Percentiles rank a stretch among this genome's conserved stretches.
phyloP scores from a whole-genome alignment of 805 yeast genomes.

The Hanseniaspora taiwanica region DNA sequence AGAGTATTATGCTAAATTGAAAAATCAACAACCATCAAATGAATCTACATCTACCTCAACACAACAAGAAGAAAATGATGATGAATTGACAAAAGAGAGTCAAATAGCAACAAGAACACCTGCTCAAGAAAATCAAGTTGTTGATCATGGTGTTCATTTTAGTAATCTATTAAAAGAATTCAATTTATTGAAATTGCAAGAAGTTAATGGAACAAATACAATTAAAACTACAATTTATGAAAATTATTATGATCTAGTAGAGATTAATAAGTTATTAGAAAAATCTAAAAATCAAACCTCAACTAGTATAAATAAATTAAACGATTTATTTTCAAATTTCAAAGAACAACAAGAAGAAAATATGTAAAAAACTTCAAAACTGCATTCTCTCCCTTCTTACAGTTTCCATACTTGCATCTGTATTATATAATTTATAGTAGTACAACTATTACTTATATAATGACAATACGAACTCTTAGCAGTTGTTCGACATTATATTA shows the following conservation, averaged over 20 bases:
- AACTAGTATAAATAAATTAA: not conserved
- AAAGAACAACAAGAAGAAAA: not conserved
- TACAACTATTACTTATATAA: too few relatives aligned
- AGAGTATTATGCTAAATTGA: not conserved
- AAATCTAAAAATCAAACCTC: constrained; percentile 5
- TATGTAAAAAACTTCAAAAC: not conserved
- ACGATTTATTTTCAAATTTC: not conserved
- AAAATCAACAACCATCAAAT: not conserved
- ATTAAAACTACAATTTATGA: constrained; percentile 63
- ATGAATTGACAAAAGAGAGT: not conserved
- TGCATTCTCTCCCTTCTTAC: too few relatives aligned
- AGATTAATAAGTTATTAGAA: constrained; percentile 43
- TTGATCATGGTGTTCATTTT: not conserved
- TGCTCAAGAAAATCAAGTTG: not conserved
- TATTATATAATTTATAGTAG: too few relatives aligned
- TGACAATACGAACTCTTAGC: too few relatives aligned
- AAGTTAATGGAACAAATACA: constrained; percentile 24
- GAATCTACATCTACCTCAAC: not conserved
- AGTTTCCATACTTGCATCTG: too few relatives aligned
- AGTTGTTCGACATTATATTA: not conserved
- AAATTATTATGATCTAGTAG: constrained; percentile 61
- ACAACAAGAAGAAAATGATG: too few relatives aligned
- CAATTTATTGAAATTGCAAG: constrained; percentile 17
- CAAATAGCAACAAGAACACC: not conserved
- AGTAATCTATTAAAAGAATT: constrained; percentile 9